phyloP scores from a whole-genome alignment of 148 eudicot genomes.

The Gaultheria prostrata region DNA sequence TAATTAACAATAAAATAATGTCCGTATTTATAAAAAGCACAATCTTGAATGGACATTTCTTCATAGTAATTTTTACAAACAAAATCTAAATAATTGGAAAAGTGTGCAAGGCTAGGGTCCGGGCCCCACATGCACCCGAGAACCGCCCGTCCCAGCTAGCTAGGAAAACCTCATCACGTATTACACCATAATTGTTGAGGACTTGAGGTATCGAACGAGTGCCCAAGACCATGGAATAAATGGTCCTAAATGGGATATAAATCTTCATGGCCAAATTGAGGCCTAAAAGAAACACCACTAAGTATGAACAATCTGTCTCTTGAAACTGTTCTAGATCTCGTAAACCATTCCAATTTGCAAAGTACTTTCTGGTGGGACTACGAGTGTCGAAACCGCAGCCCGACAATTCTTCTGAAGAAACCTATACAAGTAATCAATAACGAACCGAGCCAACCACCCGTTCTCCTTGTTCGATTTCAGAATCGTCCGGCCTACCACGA shows the following conservation, averaged over 20 bases:
- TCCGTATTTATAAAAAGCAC: too few species aligned
- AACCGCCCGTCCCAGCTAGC: too few species aligned
- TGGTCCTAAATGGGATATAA: neutral
- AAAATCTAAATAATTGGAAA: too few species aligned
- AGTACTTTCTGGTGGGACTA: slow-evolving; percentile 20
- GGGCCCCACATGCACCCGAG: too few species aligned
- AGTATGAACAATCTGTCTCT: neutral
- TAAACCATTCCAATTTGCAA: slow-evolving; percentile 32
- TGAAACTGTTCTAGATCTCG: neutral
- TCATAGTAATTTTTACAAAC: too few species aligned
- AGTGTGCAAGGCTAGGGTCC: too few species aligned
- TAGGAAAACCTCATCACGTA: too few species aligned
- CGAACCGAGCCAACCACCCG: slow-evolving; percentile 22
- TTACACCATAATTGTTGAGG: neutral
- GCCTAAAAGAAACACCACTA: neutral
- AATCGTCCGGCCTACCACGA: slow-evolving; percentile 27
- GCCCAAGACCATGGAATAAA: neutral
- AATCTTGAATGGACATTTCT: too few species aligned
- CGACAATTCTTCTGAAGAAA: slow-evolving; percentile 36
- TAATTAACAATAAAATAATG: too few species aligned
- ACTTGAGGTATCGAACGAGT: neutral
- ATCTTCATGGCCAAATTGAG: neutral
- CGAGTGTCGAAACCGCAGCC: slow-evolving; percentile 25
- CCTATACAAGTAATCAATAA: slow-evolving; percentile 27
- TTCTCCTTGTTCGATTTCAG: slow-evolving; percentile 19